phyloP scores from a whole-genome alignment of 129 eudicot species.

The Apium graveolens region DNA sequence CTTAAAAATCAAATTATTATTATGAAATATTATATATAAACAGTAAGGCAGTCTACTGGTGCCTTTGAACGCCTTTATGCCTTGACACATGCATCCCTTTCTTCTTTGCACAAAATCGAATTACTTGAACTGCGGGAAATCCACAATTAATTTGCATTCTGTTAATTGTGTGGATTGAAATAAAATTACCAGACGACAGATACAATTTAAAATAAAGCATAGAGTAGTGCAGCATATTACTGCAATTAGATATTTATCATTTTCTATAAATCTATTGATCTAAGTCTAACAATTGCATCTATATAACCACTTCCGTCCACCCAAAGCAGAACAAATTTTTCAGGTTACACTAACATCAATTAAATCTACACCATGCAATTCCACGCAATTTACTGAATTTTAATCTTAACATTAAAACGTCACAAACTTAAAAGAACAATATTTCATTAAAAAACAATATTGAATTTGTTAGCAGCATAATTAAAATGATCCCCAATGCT shows the following conservation, averaged over 20 bases:
- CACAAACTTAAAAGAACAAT: not conserved
- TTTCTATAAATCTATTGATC: not conserved
- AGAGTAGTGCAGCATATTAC: not conserved
- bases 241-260: not conserved
- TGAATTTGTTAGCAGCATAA: not conserved
- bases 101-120: not conserved
- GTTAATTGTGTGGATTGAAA: not conserved
- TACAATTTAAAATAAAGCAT: not conserved
- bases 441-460: not conserved
- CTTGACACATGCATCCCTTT: not conserved
- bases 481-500: not conserved
- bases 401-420: not conserved
- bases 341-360: not conserved
- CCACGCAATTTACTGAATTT: not conserved
- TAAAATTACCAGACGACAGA: not conserved
- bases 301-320: not conserved
- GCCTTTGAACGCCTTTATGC: not conserved
- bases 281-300: not conserved
- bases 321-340: not conserved
- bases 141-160: not conserved
- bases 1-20: not conserved
- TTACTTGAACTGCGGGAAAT: not conserved
- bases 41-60: not conserved
- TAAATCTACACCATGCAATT: not conserved
- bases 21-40: not conserved